Evolutionary conservation across 1,284 basidiomycete species (phyloP), one percentile per base, ranked within the genome.

Genomic region (Ceratobasidium sp.): DNA sequence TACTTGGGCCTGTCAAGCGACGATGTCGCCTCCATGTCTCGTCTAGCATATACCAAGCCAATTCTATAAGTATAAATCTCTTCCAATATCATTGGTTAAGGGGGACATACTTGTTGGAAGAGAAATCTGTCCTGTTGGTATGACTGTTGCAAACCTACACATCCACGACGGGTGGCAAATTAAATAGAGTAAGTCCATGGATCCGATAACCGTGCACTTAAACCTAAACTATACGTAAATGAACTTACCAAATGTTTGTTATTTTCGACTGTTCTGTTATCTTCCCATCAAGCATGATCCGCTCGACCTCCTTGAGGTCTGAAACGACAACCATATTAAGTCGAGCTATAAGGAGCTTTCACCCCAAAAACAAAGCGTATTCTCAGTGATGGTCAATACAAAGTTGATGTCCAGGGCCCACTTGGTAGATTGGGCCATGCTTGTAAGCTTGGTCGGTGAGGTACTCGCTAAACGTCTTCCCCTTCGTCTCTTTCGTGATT

Each of bases 1-100:
- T 70, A 23, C 66, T 70, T 14, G 66, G 66, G 1, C 66, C 66
- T 13, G 54, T 57, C 18, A 70, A 28, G 5, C 54, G 66, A 4
- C 66, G 66, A 16, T 70, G 66, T 1, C 54, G 63, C 21, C 54
- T 66, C 64, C 64, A 67, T 14, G 64, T 67, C 11, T 67, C 50
- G 23, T 67, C 64, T 67, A 28, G 28, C 11, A 28, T 43, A 18
- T 14, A 35, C 7, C n/a, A 7, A n/a, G n/a, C n/a, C n/a, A n/a
- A n/a, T n/a, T 43, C 41, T 23, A 23, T 44, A 13, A 41, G 63
- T 28, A n/a, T 49, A 28, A 35, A 21, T 6, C n/a, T 7, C 6
- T 64, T 32, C 3, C 2, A 7, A 62, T 26, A 38, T 16, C 6
- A 49, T 23, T 8, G 26, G 18, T 32, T n/a, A 21, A 14, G 11